Base-by-base conservation (phyloP, 2,329 filamentous ascomycete species). In the Phialemonium atrogriseum region DNA sequence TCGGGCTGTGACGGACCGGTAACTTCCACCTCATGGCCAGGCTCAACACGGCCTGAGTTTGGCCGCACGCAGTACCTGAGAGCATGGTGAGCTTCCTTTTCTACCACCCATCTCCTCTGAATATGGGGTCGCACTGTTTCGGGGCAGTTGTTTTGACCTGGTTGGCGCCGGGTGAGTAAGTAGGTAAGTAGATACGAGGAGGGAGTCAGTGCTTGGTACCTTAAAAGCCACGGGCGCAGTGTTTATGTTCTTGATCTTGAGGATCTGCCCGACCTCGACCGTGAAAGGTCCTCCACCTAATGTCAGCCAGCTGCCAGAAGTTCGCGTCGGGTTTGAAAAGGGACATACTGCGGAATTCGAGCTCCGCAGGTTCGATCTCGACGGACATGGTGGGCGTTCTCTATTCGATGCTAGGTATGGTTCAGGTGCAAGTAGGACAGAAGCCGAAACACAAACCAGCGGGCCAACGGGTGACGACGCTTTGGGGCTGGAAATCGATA, bases 131-230 rank as follows among this genome's bases (percentile, higher is more conserved):
- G 54, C 84, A 98, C 89, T 96, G 91, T 66, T 96, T 96, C 20
- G 91, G 91, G 30, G 91, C 91, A 41, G 91, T 98, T 29, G 91
- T 98, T 78, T 98, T 98, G 61, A 98, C 91, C 87, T 94, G 48
- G n/a, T n/a, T n/a, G n/a, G n/a, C 20, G 24, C 36, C 27, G 31
- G 30, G 48, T 59, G 42, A 61, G 54, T 25, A 16, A 30, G 14
- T 43, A 35, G 26, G 38, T 26, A 21, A 28, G 31, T 43, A 33
- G 25, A 38, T 31, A 22, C 24, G 24, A 35, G 22, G 30, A 28
- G n/a, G 27, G 8, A 14, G 18, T 20, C 36, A n/a, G 15, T 10
- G 6, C 14, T 7, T 7, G 63, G 40, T 67, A 80, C 77, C 73
- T 83, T 83, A 66, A 83, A 83, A 23, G 77, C 77, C 42, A 82